These are phyloP conservation scores for Colletotrichum gloeosporioides DNA, from an alignment of 2,329 filamentous ascomycete species.

Conservation along the genomic window DNA sequence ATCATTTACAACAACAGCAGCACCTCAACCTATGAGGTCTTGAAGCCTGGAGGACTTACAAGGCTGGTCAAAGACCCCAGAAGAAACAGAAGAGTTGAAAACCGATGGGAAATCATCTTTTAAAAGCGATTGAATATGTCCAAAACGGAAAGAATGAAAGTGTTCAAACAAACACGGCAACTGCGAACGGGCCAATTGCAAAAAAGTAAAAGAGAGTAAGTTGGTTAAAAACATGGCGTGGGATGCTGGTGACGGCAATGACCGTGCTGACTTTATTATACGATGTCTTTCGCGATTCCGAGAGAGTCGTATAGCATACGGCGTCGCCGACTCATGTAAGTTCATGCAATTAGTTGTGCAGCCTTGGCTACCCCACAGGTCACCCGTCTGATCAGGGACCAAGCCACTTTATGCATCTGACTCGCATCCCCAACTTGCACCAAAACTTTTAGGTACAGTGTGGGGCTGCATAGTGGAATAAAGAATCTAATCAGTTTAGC, in stretches of 20 bases:
- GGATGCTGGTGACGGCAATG: neutral
- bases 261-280: neutral
- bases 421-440: neutral
- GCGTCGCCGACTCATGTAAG: neutral
- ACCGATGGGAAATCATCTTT: neutral
- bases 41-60: neutral
- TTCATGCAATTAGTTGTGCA: neutral
- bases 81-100: neutral
- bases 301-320: neutral
- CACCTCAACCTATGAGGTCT: accelerated
- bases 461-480: neutral
- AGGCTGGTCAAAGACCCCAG: neutral
- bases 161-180: too few species aligned
- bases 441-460: neutral
- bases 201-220: neutral
- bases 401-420: neutral
- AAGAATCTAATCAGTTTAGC: neutral
- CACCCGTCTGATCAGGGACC: neutral
- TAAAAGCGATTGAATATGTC: neutral
- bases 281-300: neutral
- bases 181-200: neutral
- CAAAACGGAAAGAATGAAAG: too few species aligned
- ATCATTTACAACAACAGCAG: neutral
- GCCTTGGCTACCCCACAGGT: neutral
- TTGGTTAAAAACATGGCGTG: neutral